Conservation (phyloP, 192 early-diverging fungal genomes). For the Backusella mclennaniae region DNA sequence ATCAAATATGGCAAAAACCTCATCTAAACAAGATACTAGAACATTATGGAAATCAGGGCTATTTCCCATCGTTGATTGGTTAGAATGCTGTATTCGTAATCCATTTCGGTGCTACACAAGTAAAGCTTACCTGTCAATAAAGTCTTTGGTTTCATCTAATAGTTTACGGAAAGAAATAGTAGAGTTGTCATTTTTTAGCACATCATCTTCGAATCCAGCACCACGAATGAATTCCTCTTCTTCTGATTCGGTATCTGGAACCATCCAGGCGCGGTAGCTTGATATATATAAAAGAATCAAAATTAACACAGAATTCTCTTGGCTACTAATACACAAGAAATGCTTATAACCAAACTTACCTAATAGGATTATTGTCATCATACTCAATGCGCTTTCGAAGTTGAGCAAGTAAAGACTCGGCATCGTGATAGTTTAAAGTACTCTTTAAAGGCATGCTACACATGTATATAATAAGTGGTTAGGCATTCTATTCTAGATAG, state of each 20-base stretch:
- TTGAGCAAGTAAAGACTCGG: conserved; percentile 49
- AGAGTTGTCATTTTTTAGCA: neutral
- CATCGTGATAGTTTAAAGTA: conserved; percentile 59
- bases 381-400: conserved; percentile 59
- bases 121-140: conserved; percentile 69
- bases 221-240: conserved; percentile 63
- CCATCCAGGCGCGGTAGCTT: conserved; percentile 55
- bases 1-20: conserved; percentile 44
- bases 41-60: conserved; percentile 53
- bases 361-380: conserved; percentile 34
- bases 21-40: conserved; percentile 36
- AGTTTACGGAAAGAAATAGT: conserved; percentile 59
- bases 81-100: conserved; percentile 22
- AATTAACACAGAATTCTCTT: neutral
- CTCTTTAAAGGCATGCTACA: conserved; percentile 64
- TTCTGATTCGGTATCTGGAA: conserved; percentile 60
- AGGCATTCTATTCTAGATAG: neutral
- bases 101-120: neutral
- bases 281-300: neutral
- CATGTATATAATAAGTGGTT: neutral
- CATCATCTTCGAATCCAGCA: conserved; percentile 43
- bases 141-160: conserved; percentile 87
- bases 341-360: conserved; percentile 6
- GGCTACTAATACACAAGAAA: neutral
- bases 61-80: neutral